Evolutionary conservation across 257 asterid species (phyloP), one percentile per base, ranked within the genome.

Genomic region (Lycium ferocissimum): DNA sequence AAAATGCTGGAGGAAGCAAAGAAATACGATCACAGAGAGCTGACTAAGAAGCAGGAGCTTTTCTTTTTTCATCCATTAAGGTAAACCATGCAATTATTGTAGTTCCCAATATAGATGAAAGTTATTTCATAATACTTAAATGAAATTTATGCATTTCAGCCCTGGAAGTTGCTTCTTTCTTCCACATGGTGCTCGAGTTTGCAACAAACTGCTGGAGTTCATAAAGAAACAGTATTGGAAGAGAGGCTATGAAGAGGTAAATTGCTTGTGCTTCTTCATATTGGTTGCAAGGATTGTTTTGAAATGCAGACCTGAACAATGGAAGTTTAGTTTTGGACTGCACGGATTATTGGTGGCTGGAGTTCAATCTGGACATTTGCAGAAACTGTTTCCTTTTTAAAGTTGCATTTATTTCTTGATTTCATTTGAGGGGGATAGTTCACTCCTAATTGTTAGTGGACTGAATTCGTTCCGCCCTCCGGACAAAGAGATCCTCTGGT

Each of bases 111-210:
- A 15, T 53, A 18, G 14, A 9, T 53, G 49, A 78, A 70, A 76
- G 33, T 26, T 78, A 33, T 33, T 78, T 53, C 82, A 14, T 54
- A 4, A 26, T 15, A 14, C 6, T 78, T 78, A 53, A n/a, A 78
- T 53, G 82, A 78, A 65, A 78, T 51, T 76, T 53, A 26, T 69
- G 79, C 26, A 12, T 86, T 89, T 85, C 85, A 97, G 99, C 90
- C 99, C 99, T 0, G 99, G 99, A 92, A 97, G 99, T 88, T 93
- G 98, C 92, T 95, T 95, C 92, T 95, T 94, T 91, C 97, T 97
- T 82, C 98, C 98, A 61, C 99, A 92, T 82, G 99, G 99, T 78
- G 85, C 96, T 88, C 96, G 98, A 75, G 91, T 97, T 83, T 97
- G 96, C 94, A 95, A 95, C 91, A 97, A 95, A 86, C 88, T 97